Evolutionary conservation across 2,329 filamentous ascomycete species (phyloP).

Genomic region (Ceratocystis diversiconidia): DNA sequence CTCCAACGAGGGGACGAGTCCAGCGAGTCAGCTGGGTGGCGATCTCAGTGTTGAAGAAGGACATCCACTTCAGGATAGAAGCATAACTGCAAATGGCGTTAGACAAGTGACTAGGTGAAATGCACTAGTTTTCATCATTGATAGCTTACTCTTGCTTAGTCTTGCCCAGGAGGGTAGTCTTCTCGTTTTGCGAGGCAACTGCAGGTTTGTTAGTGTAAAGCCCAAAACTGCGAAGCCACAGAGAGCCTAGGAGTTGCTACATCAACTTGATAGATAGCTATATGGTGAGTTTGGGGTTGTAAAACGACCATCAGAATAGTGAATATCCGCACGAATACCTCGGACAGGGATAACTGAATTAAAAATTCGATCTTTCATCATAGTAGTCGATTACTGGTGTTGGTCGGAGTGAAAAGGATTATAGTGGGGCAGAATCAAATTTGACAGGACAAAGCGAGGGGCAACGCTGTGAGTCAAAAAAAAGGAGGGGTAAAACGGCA

Average conservation of each 20-base stretch:
- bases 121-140: not conserved
- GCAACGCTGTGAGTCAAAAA: not conserved
- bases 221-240: not conserved
- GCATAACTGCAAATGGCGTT: constrained; percentile 49
- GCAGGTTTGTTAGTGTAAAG: constrained; percentile 19
- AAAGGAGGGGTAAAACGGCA: constrained; percentile 8
- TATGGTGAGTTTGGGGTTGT: not conserved
- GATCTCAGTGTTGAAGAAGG: constrained; percentile 84
- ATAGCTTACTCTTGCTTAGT: constrained; percentile 87
- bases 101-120: not conserved
- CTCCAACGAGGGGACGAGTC: constrained; percentile 76
- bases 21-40: constrained; percentile 59
- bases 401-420: constrained; percentile 1
- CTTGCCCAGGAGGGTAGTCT: constrained; percentile 97
- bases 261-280: constrained; percentile 2
- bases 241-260: not conserved
- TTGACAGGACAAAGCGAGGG: not conserved
- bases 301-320: constrained; percentile 17
- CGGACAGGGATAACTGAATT: constrained; percentile 20
- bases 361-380: constrained; percentile 18
- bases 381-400: not conserved
- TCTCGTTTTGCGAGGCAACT: constrained; percentile 99
- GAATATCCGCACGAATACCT: constrained; percentile 19
- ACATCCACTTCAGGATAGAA: constrained; percentile 96
- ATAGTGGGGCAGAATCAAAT: constrained; percentile 5